Percentiles rank a stretch among this genome's conserved stretches.
Conservation (phyloP, 2,329 filamentous ascomycete genomes). For the Dactylellina parvicollis region DNA sequence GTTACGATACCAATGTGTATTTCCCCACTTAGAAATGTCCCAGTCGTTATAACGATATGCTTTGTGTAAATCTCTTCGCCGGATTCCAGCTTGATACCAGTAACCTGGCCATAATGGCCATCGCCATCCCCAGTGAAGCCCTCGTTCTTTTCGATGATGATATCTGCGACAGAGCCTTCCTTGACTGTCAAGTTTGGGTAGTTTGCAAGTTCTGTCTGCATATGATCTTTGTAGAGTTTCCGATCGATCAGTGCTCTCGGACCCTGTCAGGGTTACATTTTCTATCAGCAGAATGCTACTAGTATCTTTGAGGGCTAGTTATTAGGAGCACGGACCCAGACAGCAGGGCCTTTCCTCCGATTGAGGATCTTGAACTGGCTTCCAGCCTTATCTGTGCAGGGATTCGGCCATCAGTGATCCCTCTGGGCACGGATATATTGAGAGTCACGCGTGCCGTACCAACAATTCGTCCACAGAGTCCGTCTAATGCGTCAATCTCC, state of each 20-base stretch:
- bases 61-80: conserved; percentile 83
- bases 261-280: conserved; percentile 68
- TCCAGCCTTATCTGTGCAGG: conserved; percentile 78
- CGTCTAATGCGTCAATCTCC: conserved; percentile 94
- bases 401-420: conserved; percentile 9
- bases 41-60: conserved; percentile 92
- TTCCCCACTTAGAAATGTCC: conserved; percentile 93
- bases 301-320: conserved; percentile 1
- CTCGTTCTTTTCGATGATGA: conserved; percentile 74
- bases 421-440: neutral
- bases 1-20: conserved; percentile 75
- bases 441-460: conserved; percentile 10
- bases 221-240: conserved; percentile 84
- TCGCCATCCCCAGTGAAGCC: conserved; percentile 56
- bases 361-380: conserved; percentile 95
- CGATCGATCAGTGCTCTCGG: conserved; percentile 96
- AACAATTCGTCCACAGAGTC: conserved; percentile 79
- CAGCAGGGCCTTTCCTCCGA: conserved; percentile 86
- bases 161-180: conserved; percentile 89
- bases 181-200: conserved; percentile 84
- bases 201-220: conserved; percentile 82
- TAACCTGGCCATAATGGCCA: conserved; percentile 72
- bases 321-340: conserved; percentile 71
- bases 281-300: neutral
- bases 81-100: conserved; percentile 84